Evolutionary conservation across 2,329 filamentous ascomycete species (phyloP).

Genomic region (Paraconiothyrium brasiliense): DNA sequence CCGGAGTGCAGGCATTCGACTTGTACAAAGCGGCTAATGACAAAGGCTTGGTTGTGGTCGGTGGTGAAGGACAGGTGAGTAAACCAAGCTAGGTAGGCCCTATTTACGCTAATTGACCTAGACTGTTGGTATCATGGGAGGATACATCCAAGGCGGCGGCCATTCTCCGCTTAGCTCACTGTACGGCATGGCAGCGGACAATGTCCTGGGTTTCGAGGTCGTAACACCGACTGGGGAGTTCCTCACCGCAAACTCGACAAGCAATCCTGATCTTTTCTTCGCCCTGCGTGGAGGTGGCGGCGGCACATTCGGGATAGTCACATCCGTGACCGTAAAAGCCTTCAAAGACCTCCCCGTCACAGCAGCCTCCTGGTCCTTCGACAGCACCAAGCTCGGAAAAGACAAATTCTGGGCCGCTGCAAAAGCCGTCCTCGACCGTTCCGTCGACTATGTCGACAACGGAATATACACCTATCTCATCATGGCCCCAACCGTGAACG

Average conservation of each 20-base stretch:
- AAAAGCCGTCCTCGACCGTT: constrained; percentile 26
- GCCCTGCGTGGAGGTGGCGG: constrained; percentile 40
- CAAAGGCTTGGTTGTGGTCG: constrained; percentile 34
- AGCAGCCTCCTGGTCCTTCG: constrained; percentile 41
- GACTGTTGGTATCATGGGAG: constrained; percentile 59
- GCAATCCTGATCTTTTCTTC: constrained; percentile 36
- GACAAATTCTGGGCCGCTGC: constrained; percentile 40
- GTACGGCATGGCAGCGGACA: constrained; percentile 48
- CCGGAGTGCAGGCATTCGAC: constrained; percentile 40
- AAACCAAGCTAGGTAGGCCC: not conserved
- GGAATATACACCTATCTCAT: constrained; percentile 32
- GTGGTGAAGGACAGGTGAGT: constrained; percentile 33
- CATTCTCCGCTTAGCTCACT: constrained; percentile 61
- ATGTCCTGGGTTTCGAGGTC: constrained; percentile 37
- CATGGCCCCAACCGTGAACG: constrained; percentile 21
- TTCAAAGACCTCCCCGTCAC: constrained; percentile 37
- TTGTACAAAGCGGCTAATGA: constrained; percentile 39
- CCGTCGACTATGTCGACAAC: constrained; percentile 24
- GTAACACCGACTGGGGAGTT: constrained; percentile 35
- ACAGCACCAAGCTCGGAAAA: constrained; percentile 36
- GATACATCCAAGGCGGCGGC: constrained; percentile 59
- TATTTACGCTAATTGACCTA: constrained; percentile 7
- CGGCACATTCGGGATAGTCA: constrained; percentile 39
- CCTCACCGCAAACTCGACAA: constrained; percentile 31
- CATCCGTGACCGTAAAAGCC: constrained; percentile 37